phyloP scores from a whole-genome alignment of 2,329 filamentous ascomycete species.

The Blastomyces parvus region DNA sequence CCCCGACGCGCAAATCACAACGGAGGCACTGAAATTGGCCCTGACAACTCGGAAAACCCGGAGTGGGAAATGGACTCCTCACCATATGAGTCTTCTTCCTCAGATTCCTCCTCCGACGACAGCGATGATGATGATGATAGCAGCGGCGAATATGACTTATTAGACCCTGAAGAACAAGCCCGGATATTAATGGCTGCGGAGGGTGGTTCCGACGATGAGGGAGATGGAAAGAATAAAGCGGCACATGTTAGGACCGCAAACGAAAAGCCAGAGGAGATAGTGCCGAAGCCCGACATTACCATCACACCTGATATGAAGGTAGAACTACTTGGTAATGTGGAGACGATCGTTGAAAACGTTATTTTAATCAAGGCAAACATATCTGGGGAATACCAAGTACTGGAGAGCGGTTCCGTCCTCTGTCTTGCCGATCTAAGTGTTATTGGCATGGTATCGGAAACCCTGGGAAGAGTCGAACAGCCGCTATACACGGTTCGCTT shows the following conservation, averaged over 20 bases:
- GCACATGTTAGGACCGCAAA: constrained; percentile 68
- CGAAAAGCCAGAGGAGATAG: constrained; percentile 54
- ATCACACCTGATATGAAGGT: constrained; percentile 70
- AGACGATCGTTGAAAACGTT: constrained; percentile 68
- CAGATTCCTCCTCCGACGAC: constrained; percentile 54
- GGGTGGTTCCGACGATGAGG: constrained; percentile 68
- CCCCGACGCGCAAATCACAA: constrained; percentile 5
- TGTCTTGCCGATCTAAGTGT: constrained; percentile 67
- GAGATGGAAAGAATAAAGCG: constrained; percentile 34
- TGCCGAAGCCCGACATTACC: constrained; percentile 67
- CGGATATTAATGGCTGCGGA: constrained; percentile 78
- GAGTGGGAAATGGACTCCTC: constrained; percentile 83
- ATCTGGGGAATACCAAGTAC: constrained; percentile 71
- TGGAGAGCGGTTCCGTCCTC: constrained; percentile 75
- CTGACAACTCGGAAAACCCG: constrained; percentile 37
- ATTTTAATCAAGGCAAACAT: constrained; percentile 69
- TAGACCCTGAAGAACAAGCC: constrained; percentile 74
- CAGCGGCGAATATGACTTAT: constrained; percentile 52
- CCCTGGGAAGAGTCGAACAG: constrained; percentile 73
- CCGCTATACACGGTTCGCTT: constrained; percentile 81
- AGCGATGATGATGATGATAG: constrained; percentile 36
- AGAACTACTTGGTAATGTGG: constrained; percentile 62
- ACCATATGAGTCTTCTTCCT: constrained; percentile 57
- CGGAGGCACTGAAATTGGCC: constrained; percentile 11
- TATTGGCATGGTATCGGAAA: constrained; percentile 74